phyloP scores from a whole-genome alignment of 2,329 filamentous ascomycete species.

The Penicillium janthinellum region DNA sequence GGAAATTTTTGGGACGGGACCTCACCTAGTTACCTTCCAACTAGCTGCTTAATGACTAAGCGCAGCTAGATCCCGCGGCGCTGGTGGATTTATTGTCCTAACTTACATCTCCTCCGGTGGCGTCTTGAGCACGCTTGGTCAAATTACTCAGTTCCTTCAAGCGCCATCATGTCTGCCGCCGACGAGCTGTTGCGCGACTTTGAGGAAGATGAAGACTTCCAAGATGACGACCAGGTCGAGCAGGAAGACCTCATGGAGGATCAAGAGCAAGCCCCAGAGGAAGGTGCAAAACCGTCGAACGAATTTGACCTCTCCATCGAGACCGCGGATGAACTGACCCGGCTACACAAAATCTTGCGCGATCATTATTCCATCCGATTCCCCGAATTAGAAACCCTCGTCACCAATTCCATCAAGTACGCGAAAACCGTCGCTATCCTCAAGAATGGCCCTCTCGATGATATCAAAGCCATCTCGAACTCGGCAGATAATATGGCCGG shows the following conservation, averaged over 20 bases:
- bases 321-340: slow-evolving; percentile 88
- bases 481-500: slow-evolving; percentile 78
- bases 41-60: slow-evolving; percentile 20
- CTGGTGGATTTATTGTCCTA: slow-evolving; percentile 7
- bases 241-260: slow-evolving; percentile 66
- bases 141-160: too few species aligned
- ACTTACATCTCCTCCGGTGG: slow-evolving; percentile 5
- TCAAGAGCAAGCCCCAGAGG: slow-evolving; percentile 57
- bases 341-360: slow-evolving; percentile 94
- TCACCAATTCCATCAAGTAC: slow-evolving; percentile 91
- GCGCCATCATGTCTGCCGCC: slow-evolving; percentile 76
- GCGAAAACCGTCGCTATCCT: slow-evolving; percentile 93
- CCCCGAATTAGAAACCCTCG: slow-evolving; percentile 85
- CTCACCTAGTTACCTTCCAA: too few species aligned
- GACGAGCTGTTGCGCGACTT: slow-evolving; percentile 93
- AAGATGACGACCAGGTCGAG: slow-evolving; percentile 56
- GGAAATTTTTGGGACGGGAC: slow-evolving; percentile 6
- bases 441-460: slow-evolving; percentile 87
- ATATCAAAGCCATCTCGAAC: slow-evolving; percentile 76
- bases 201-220: slow-evolving; percentile 56
- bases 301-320: slow-evolving; percentile 87
- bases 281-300: slow-evolving; percentile 70
- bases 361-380: slow-evolving; percentile 95
- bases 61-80: slow-evolving; percentile 10
- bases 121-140: slow-evolving; percentile 2